Percentiles rank a stretch among this genome's conserved stretches.
Conservation (phyloP, 352 stramenopile genomes). For the Hyphochytrium catenoides region DNA sequence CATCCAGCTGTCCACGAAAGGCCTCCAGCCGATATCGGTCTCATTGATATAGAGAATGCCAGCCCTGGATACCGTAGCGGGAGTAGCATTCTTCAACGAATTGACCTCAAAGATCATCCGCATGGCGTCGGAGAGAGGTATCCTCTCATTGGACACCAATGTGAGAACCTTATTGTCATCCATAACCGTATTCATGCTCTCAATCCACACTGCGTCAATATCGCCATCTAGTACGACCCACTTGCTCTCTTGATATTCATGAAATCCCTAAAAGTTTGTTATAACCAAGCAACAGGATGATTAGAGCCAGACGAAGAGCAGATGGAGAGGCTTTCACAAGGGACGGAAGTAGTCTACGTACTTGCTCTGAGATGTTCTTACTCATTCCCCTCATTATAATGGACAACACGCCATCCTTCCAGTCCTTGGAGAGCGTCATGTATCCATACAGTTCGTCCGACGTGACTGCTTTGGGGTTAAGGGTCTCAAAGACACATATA, state of each 20-base stretch:
- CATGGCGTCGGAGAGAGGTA: constrained; percentile 81
- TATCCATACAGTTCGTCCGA: constrained; percentile 87
- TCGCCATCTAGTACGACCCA: constrained; percentile 87
- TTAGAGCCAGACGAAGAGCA: no score
- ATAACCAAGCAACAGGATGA: no score
- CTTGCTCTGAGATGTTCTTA: constrained; percentile 25
- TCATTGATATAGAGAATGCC: constrained; percentile 86
- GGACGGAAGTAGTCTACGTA: no score
- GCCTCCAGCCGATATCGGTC: constrained; percentile 76
- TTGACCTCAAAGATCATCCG: constrained; percentile 86
- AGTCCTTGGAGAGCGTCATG: constrained; percentile 80
- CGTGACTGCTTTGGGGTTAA: constrained; percentile 88
- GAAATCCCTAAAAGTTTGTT: no score
- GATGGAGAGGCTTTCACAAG: no score
- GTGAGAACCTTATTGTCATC: constrained; percentile 69
- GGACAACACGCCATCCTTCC: constrained; percentile 80
- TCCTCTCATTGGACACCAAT: constrained; percentile 79
- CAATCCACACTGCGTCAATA: constrained; percentile 58
- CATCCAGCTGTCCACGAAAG: constrained; percentile 90
- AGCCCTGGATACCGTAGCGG: constrained; percentile 74
- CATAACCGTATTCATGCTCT: constrained; percentile 71
- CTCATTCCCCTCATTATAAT: constrained; percentile 79
- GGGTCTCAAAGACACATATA: constrained; percentile 61
- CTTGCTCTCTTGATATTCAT: constrained; percentile 78
- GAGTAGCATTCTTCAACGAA: constrained; percentile 77